Base-by-base conservation (phyloP, 1,139 yeast genomes). In the Sugiyamaella paludigena region DNA sequence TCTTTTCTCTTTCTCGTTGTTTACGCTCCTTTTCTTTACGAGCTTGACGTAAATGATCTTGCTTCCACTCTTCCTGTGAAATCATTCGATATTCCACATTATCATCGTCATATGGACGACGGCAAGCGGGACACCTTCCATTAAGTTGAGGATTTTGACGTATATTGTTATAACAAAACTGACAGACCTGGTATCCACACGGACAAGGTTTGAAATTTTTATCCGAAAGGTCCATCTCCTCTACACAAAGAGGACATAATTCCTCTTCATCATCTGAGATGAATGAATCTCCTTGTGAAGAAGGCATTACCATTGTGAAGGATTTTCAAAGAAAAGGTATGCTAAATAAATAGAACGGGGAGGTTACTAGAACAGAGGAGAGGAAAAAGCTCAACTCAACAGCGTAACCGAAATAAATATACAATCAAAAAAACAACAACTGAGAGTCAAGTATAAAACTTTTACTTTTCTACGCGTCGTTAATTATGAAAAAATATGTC, bases 131-230 rank as follows among this genome's bases (percentile, higher is more conserved):
- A 70, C 99, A 94, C 58, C 89, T 80, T 5, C 98, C 98, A 66
- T 91, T 91, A 57, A 92, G 74, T 64, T 91, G 96, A 1, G 97
- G 97, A 61, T 92, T 92, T 59, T 87, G 95, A 58, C 96, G 80
- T 62, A 94, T 94, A 67, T 91, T 92, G 72, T 94, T 92, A 75
- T 91, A 94, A 68, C 98, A 94, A 65, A 94, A 94, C 74, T 92
- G 98, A 69, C 99, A 94, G 52, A 92, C 87, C 66, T 94, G 98
- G 65, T 94, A 94, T 10, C 98, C 98, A 73, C 99, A 94, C 1
- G 98, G 98, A 75, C 99, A 94, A 6, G 99, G 99, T 68, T 86
- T 88, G 77, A 94, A 94, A 70, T 91, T 88, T 66, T 87, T 87
- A 69, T 94, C 98, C 15, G 96, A 85, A 40, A 91, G 82, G 69